Percentiles rank a stretch among this genome's conserved stretches.
These are phyloP conservation scores for Scalesia atractyloides DNA, from an alignment of 129 eudicot genomes.

Conservation along the genomic window DNA sequence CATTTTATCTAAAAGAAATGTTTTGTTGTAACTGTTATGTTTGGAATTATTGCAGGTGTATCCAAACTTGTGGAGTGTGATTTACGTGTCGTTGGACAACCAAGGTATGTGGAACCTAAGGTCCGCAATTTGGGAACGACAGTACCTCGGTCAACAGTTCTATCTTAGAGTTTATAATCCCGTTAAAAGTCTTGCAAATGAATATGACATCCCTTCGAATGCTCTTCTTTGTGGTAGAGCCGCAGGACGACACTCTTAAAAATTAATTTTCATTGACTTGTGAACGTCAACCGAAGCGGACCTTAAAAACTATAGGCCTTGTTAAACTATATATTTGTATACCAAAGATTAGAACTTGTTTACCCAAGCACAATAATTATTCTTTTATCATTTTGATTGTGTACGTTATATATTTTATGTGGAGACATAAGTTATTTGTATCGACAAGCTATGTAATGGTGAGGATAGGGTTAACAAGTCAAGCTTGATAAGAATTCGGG, in stretches of 20 bases:
- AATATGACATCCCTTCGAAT: slow-evolving; percentile 72
- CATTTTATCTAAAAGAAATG: background rate
- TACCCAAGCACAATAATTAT: background rate
- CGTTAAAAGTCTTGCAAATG: slow-evolving; percentile 55
- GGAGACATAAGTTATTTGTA: background rate
- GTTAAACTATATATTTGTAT: slow-evolving; percentile 9
- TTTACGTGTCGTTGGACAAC: slow-evolving; percentile 86
- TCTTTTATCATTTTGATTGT: slow-evolving; percentile 10
- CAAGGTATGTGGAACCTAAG: slow-evolving; percentile 99
- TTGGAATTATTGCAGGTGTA: slow-evolving; percentile 61
- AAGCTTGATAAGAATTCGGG: background rate
- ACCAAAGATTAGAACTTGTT: slow-evolving; percentile 24
- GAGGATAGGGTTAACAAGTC: background rate
- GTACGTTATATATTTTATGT: background rate
- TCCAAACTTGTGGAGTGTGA: slow-evolving; percentile 78
- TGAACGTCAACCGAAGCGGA: slow-evolving; percentile 37
- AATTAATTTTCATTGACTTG: background rate
- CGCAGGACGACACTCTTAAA: slow-evolving; percentile 51
- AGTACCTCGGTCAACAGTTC: slow-evolving; percentile 92
- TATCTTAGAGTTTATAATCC: slow-evolving; percentile 78
- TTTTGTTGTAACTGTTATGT: background rate
- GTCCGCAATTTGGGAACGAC: slow-evolving; percentile 86
- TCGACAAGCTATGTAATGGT: background rate
- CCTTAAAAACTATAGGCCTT: slow-evolving; percentile 2
- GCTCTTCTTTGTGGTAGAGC: slow-evolving; percentile 89